A percentile compares a stretch with the other conserved stretches of the same genome.
Evolutionary conservation across 192 early-diverging fungal genomes (phyloP).

Genomic region (Umbelopsis ramanniana): DNA sequence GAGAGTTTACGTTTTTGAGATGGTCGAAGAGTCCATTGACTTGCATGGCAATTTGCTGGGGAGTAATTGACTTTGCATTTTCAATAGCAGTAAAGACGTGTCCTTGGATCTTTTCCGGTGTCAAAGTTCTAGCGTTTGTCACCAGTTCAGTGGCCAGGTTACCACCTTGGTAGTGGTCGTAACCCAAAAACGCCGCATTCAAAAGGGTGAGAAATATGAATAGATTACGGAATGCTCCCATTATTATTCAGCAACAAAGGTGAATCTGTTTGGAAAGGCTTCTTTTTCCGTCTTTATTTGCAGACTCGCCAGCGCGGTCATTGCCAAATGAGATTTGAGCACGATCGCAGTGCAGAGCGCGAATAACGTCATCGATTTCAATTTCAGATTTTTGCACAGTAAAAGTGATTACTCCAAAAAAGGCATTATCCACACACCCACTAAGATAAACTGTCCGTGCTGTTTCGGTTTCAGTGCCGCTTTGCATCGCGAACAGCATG

Average conservation of each 20-base stretch:
- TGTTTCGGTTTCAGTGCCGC: no score
- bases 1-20: conserved; percentile 36
- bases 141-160: conserved; percentile 33
- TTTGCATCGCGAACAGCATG: no score
- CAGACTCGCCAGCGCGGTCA: background rate
- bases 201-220: conserved; percentile 37
- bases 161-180: conserved; percentile 41
- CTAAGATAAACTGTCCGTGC: no score
- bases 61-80: conserved; percentile 28
- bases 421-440: no score
- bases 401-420: no score
- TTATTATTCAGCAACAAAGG: conserved; percentile 23
- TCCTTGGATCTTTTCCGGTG: conserved; percentile 32
- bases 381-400: no score
- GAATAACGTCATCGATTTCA: background rate
- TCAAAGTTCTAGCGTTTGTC: conserved; percentile 36
- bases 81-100: conserved; percentile 5
- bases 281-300: background rate
- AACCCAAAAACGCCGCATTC: conserved; percentile 37
- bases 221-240: conserved; percentile 40
- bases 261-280: conserved; percentile 23
- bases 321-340: conserved; percentile 17
- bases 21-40: conserved; percentile 39
- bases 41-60: conserved; percentile 31
- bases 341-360: background rate